Percentiles rank a stretch among this genome's conserved stretches.
Evolutionary conservation across 2,329 filamentous ascomycete species (phyloP).

Genomic region (Dothideomycetes sp.): DNA sequence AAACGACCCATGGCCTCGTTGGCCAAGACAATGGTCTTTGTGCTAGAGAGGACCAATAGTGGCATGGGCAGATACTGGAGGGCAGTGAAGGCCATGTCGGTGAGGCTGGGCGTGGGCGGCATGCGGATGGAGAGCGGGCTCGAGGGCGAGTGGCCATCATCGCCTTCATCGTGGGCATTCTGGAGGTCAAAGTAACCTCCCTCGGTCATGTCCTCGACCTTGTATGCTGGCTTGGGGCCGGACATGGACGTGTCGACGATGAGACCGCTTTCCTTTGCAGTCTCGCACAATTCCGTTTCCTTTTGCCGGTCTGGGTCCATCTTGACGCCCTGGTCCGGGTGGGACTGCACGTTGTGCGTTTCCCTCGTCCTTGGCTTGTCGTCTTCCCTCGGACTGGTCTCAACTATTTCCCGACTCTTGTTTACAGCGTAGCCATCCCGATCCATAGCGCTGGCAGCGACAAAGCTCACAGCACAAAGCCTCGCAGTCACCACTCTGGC

Average conservation of each 20-base stretch:
- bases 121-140: conserved; percentile 21
- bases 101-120: conserved; percentile 18
- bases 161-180: conserved; percentile 8
- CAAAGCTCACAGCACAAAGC: too few relatives aligned
- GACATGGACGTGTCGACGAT: not conserved
- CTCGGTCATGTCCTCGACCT: not conserved
- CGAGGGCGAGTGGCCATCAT: conserved; percentile 7
- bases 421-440: too few relatives aligned
- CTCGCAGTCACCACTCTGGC: too few relatives aligned
- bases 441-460: too few relatives aligned
- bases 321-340: too few relatives aligned
- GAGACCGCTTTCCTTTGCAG: not conserved
- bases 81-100: conserved; percentile 48
- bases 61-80: conserved; percentile 67
- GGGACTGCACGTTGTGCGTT: too few relatives aligned
- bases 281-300: not conserved
- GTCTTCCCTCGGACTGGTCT: too few relatives aligned
- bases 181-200: conserved; percentile 10
- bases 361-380: too few relatives aligned
- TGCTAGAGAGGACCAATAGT: conserved; percentile 53
- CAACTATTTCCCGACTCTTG: too few relatives aligned
- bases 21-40: conserved; percentile 60
- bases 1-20: conserved; percentile 67
- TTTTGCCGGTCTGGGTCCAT: not conserved
- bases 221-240: not conserved